Conservation (phyloP, 352 stramenopile species). For the Phytophthora syringae region DNA sequence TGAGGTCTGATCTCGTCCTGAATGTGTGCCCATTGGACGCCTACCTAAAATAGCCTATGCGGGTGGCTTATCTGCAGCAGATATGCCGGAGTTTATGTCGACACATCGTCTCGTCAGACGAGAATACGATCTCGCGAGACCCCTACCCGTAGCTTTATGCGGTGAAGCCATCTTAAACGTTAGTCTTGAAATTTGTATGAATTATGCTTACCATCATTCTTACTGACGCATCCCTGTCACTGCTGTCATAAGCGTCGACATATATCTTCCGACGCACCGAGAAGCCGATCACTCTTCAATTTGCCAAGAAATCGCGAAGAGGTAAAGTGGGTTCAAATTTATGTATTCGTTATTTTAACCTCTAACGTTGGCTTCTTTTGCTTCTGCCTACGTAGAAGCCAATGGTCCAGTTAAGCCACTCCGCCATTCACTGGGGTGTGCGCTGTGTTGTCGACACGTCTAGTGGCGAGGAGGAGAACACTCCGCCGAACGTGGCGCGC, state of each 20-base stretch:
- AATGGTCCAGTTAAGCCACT: background rate
- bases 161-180: background rate
- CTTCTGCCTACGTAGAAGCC: no score
- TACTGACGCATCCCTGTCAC: background rate
- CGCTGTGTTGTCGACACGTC: background rate
- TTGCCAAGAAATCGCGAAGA: background rate
- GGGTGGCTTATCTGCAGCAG: background rate
- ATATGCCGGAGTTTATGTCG: background rate
- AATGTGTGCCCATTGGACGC: background rate
- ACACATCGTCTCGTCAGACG: background rate
- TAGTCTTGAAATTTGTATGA: constrained; percentile 1
- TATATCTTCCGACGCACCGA: background rate
- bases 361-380: no score
- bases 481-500: no score
- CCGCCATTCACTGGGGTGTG: background rate
- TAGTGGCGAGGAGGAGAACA: constrained; percentile 6
- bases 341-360: no score
- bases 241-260: background rate
- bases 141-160: background rate
- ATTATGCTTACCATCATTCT: background rate
- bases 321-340: background rate
- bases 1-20: no score
- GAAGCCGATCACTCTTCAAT: background rate
- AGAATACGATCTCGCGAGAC: background rate
- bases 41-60: background rate